Evolutionary conservation across 257 asterid species (phyloP), one percentile per base, ranked within the genome.

Genomic region (Gentiana straminea): DNA sequence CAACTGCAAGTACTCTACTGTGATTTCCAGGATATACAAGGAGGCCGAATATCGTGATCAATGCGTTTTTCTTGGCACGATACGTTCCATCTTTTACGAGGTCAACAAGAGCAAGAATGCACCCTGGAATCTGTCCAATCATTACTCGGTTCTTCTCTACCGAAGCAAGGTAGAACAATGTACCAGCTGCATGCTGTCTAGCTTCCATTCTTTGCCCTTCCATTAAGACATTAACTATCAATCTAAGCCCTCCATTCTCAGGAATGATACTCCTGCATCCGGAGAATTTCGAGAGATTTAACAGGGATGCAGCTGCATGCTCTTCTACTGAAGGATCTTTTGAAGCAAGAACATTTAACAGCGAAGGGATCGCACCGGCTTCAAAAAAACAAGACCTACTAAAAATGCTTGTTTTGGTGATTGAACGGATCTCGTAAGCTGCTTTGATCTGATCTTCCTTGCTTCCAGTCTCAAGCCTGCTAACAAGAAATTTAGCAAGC

Each of bases 301-400:
- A 12, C 44, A 90, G 52, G 0, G 80, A 70, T 3, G 92, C 91
- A 65, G 79, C 74, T 2, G 87, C 77, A 49, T 84, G 76, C 57
- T 77, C 94, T 54, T 82, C 94, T 8, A 49, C 49, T 15, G 57
- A 75, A 5, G 79, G 67, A 68, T 74, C 56, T 9, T 34, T 51
- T 1, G 82, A 71, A 51, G 69, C 24, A 8, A 79, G 65, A 13
- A 76, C 67, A 58, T 56, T 55, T 75, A 90, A 55, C n/a, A 90
- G 78, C 57, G 72, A 75, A 5, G 78, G 81, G 62, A 81, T 76
- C 6, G 55, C 84, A 12, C 70, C 72, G 7, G 89, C 80, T 66
- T 84, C 92, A 33, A 84, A 81, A 70, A 84, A 82, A 81, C 86
- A 79, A 77, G 86, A 76, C 73, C 96, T 58, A 51, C 79, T 82